These are phyloP conservation scores for Pholiota adiposa DNA, from an alignment of 1,284 basidiomycete genomes.

Conservation along the genomic window DNA sequence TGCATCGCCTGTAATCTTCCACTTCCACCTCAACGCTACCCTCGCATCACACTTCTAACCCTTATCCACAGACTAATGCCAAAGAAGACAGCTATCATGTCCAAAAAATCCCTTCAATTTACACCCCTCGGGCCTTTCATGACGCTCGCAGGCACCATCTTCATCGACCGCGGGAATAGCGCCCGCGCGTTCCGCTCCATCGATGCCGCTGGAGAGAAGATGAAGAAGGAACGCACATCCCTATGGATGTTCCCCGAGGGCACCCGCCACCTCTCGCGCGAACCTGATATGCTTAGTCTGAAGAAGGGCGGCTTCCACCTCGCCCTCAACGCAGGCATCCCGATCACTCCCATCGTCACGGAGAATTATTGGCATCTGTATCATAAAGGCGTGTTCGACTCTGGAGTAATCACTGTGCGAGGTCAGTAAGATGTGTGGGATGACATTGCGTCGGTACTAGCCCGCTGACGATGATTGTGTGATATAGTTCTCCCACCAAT, in stretches of 20 bases:
- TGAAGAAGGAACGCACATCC: constrained; percentile 79
- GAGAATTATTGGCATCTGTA: constrained; percentile 95
- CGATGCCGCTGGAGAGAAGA: constrained; percentile 76
- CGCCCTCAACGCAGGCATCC: constrained; percentile 87
- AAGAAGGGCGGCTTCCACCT: constrained; percentile 99
- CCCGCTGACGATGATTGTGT: constrained; percentile 38
- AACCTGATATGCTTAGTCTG: constrained; percentile 80
- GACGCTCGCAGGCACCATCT: constrained; percentile 90
- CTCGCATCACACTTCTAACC: not conserved
- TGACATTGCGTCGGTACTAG: too few species aligned
- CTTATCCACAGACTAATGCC: constrained; percentile 76
- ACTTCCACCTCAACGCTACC: not conserved
- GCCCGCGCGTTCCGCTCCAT: constrained; percentile 80
- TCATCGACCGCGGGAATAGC: constrained; percentile 89
- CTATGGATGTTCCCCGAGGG: constrained; percentile 95
- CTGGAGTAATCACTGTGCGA: constrained; percentile 80
- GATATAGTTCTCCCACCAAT: constrained; percentile 79
- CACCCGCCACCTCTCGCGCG: constrained; percentile 77
- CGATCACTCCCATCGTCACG: constrained; percentile 90
- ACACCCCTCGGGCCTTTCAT: constrained; percentile 94
- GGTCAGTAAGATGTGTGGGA: constrained; percentile 53
- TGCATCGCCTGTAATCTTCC: too few species aligned
- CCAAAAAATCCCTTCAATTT: constrained; percentile 91
- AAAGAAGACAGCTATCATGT: constrained; percentile 84
- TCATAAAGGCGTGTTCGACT: constrained; percentile 77